phyloP scores from a whole-genome alignment of 345 rosid species.

The Lepidium didymum region DNA sequence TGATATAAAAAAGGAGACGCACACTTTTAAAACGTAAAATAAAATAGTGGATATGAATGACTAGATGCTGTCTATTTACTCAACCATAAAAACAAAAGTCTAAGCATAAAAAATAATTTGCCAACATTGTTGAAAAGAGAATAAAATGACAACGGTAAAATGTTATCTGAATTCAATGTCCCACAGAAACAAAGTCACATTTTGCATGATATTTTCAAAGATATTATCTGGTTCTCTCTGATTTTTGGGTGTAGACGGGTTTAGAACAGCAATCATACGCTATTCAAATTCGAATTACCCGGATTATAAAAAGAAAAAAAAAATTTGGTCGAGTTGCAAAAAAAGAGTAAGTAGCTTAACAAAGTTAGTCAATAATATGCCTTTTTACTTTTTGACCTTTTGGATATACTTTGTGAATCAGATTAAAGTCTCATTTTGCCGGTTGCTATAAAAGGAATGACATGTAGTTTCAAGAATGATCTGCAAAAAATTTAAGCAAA shows the following conservation, averaged over 20 bases:
- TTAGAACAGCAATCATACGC: too few species aligned
- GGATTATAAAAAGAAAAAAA: too few species aligned
- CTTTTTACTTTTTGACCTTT: constrained; percentile 1
- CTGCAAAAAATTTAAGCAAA: neutral
- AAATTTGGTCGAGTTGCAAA: too few species aligned
- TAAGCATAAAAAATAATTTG: too few species aligned
- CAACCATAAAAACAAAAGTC: neutral
- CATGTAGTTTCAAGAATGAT: constrained; percentile 9
- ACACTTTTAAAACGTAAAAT: neutral
- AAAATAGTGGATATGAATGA: neutral
- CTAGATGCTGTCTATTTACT: neutral
- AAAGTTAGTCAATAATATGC: neutral
- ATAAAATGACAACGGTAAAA: too few species aligned
- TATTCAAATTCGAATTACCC: too few species aligned
- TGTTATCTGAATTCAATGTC: too few species aligned
- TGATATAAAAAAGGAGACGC: neutral
- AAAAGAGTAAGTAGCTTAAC: neutral
- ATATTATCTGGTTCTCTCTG: too few species aligned
- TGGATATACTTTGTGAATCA: constrained; percentile 17
- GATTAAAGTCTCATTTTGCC: constrained; percentile 14
- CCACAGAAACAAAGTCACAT: too few species aligned
- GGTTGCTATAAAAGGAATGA: constrained; percentile 15
- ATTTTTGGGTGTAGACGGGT: too few species aligned
- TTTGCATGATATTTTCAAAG: too few species aligned
- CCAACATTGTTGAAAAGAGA: too few species aligned